A percentile compares a stretch with the other conserved stretches of the same genome.
Conservation (phyloP, 2,329 filamentous ascomycete species). For the Colletotrichum echinochloae region DNA sequence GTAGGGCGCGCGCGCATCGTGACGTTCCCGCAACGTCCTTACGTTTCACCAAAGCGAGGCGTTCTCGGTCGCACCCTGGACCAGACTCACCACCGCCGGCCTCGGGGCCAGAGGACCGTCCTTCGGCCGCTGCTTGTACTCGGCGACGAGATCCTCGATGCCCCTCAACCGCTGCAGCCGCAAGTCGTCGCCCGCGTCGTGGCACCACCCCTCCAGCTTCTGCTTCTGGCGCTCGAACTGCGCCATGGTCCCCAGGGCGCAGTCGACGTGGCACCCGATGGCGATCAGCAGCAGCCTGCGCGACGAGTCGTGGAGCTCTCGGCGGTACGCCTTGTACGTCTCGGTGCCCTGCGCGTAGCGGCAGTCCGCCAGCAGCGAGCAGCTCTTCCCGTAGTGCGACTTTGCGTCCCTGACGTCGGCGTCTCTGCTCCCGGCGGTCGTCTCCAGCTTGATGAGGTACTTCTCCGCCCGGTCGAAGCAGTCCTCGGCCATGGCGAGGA, state of each 20-base stretch:
- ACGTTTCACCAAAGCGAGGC: not conserved
- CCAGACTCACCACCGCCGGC: not conserved
- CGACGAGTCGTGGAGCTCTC: not conserved
- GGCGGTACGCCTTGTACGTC: not conserved
- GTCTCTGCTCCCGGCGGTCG: not conserved
- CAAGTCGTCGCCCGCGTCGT: conserved; percentile 1
- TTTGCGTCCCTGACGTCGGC: not conserved
- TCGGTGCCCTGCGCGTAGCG: conserved; percentile 5
- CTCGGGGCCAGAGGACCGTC: conserved; percentile 23
- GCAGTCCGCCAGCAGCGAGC: conserved; percentile 28
- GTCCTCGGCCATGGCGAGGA: conserved; percentile 17
- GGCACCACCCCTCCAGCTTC: conserved; percentile 29
- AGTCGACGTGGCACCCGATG: conserved; percentile 12
- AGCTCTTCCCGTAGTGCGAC: conserved; percentile 11
- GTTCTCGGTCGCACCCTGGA: not conserved
- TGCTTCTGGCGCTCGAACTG: conserved; percentile 21
- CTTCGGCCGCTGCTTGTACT: conserved; percentile 2
- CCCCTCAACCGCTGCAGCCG: not conserved
- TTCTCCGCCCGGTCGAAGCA: conserved; percentile 6
- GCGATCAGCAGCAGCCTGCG: conserved; percentile 6
- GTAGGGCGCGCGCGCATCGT: not conserved
- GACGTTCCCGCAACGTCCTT: conserved; percentile 3
- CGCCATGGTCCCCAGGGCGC: conserved; percentile 3
- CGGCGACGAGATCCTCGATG: not conserved
- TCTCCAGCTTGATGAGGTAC: not conserved